These are phyloP conservation scores for Crucibulum laeve DNA, from an alignment of 768 basidiomycete species.

Conservation along the genomic window DNA sequence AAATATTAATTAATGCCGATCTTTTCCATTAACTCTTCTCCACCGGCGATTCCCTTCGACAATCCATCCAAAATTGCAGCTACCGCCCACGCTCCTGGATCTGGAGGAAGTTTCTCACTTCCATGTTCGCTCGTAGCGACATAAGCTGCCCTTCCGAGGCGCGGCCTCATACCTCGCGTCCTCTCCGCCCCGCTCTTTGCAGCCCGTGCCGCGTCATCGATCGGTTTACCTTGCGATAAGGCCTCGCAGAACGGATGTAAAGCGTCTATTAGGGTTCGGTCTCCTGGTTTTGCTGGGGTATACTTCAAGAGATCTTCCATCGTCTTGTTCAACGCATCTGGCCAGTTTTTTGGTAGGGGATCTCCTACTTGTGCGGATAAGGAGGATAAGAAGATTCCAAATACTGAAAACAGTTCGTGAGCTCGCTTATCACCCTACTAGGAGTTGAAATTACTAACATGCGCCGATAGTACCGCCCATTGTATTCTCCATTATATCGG, in stretches of 20 bases:
- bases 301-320: constrained; percentile 28
- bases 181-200: neutral
- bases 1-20: no score
- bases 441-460: constrained; percentile 22
- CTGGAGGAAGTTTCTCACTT: neutral
- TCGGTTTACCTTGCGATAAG: constrained; percentile 12
- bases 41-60: no score
- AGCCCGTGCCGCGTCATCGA: neutral
- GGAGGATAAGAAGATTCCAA: constrained; percentile 38
- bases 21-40: no score
- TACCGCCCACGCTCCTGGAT: neutral
- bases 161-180: neutral
- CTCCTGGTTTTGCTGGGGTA: constrained; percentile 49
- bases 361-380: constrained; percentile 20
- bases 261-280: constrained; percentile 56
- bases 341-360: neutral
- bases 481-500: constrained; percentile 39
- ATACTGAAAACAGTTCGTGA: constrained; percentile 21
- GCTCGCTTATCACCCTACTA: neutral
- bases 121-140: neutral
- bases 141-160: neutral
- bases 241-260: constrained; percentile 39
- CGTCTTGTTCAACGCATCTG: constrained; percentile 9
- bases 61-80: constrained; percentile 8
- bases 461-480: constrained; percentile 60